phyloP scores from a whole-genome alignment of 768 basidiomycete species.

The Boletus speciosus region DNA sequence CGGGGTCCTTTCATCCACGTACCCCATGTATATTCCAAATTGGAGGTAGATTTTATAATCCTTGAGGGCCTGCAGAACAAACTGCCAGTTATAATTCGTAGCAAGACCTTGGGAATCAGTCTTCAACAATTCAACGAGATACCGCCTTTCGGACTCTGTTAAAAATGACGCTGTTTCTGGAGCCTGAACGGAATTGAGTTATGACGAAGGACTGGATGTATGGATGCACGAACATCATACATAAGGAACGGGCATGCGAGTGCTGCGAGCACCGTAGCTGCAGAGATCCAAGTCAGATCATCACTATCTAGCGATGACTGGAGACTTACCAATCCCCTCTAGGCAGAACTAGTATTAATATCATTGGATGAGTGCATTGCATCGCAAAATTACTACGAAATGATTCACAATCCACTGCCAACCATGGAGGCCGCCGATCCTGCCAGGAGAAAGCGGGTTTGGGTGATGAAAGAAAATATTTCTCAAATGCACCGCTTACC shows the following conservation, averaged over 20 bases:
- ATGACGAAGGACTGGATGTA: neutral
- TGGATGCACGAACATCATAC: slow-evolving; percentile 40
- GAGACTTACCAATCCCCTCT: slow-evolving; percentile 18
- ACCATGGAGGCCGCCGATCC: slow-evolving; percentile 32
- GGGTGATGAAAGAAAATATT: neutral
- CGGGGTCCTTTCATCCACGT: neutral
- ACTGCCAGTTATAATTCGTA: slow-evolving; percentile 40
- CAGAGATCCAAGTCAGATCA: neutral
- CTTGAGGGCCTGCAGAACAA: slow-evolving; percentile 45
- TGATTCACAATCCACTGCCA: slow-evolving; percentile 38
- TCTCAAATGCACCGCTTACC: slow-evolving; percentile 25
- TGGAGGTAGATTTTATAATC: slow-evolving; percentile 40
- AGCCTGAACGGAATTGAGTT: slow-evolving; percentile 4
- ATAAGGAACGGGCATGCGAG: slow-evolving; percentile 42
- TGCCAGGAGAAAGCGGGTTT: slow-evolving; percentile 1
- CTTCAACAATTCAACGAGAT: slow-evolving; percentile 38
- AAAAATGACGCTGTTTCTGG: slow-evolving; percentile 15
- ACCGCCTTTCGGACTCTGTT: slow-evolving; percentile 32
- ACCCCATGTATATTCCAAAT: slow-evolving; percentile 38
- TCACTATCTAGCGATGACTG: neutral
- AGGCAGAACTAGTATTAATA: slow-evolving; percentile 23
- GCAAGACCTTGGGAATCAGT: slow-evolving; percentile 41
- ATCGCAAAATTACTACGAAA: neutral
- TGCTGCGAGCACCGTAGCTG: slow-evolving; percentile 15
- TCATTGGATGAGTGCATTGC: neutral